Evolutionary conservation across 176 grass and related monocot species (phyloP).

Genomic region (Triticum urartu): DNA sequence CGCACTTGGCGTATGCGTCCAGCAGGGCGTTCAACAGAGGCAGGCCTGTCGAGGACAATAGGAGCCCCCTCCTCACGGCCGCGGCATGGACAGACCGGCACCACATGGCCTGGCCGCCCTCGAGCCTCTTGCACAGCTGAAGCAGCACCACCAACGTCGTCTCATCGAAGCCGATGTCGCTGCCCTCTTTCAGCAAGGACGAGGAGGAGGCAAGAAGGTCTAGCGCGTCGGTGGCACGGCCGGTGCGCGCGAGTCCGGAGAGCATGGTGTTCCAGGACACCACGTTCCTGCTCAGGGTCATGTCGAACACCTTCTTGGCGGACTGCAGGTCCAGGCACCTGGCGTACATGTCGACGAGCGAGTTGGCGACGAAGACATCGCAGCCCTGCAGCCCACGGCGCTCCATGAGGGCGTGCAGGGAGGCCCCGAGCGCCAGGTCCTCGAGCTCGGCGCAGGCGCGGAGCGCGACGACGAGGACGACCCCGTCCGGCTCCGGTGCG

Average conservation of each 20-base stretch:
- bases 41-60: slow-evolving; percentile 5
- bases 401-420: neutral
- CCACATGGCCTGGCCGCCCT: slow-evolving; percentile 14
- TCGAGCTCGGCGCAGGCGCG: neutral
- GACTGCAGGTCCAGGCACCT: neutral
- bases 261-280: slow-evolving; percentile 69
- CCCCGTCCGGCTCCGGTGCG: neutral
- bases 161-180: slow-evolving; percentile 6
- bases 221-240: slow-evolving; percentile 11
- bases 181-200: neutral
- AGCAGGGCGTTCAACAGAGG: slow-evolving; percentile 44
- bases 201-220: slow-evolving; percentile 1
- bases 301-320: neutral
- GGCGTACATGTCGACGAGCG: neutral
- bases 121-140: slow-evolving; percentile 54
- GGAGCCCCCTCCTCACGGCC: slow-evolving; percentile 29
- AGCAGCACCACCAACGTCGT: slow-evolving; percentile 45
- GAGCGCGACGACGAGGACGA: neutral
- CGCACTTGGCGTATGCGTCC: slow-evolving; percentile 62
- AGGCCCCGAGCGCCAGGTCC: neutral
- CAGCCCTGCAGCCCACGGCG: neutral
- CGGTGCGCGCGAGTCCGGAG: slow-evolving; percentile 38
- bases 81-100: slow-evolving; percentile 46
- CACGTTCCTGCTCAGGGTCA: slow-evolving; percentile 27
- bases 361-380: neutral